Evolutionary conservation across 345 rosid genomes (phyloP), one percentile per base, ranked within the genome.

Genomic region (Mangifera indica): DNA sequence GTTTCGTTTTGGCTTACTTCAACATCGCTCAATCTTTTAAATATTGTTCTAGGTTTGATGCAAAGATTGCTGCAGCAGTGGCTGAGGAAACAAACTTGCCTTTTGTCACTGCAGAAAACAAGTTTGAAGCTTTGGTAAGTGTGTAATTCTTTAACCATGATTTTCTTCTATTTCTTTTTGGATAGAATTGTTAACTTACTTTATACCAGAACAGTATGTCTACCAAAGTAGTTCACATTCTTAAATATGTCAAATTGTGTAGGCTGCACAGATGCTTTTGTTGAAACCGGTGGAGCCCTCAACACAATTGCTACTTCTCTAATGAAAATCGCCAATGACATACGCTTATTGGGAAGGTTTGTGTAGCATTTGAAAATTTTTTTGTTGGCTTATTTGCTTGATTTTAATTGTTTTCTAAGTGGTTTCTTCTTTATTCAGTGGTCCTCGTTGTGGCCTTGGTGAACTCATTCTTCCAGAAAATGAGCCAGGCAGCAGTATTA

Each of bases 211-310:
- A 34, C 4, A 34, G 37, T 37, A 1, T 56, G 18, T 71, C 20
- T 64, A 13, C 67, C 29, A 74, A 60, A 24, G 53, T 54, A 69
- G 70, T 54, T 70, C 37, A 42, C 58, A 37, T 76, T 18, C 71
- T 76, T 40, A 74, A 72, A 55, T 73, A 7, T 59, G 71, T 75
- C 52, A 53, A 65, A 15, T 79, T 72, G 69, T 72, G 58, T 84
- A 90, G 97, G 98, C 98, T 79, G 98, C 98, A 61, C 98, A 94
- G 98, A 94, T 86, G 93, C 98, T 69, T 90, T 86, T 83, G 98
- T 94, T 79, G 98, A 94, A 85, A 86, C 89, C 69, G 89, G 98
- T 74, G 98, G 98, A 71, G 86, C 98, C 55, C 89, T 92, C 40
- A 94, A 90, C 81, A 92, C 97, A 11, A 61, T 90, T 64, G 90